Evolutionary conservation across 148 eudicot genomes (phyloP).

Genomic region (Nepenthes gracilis): DNA sequence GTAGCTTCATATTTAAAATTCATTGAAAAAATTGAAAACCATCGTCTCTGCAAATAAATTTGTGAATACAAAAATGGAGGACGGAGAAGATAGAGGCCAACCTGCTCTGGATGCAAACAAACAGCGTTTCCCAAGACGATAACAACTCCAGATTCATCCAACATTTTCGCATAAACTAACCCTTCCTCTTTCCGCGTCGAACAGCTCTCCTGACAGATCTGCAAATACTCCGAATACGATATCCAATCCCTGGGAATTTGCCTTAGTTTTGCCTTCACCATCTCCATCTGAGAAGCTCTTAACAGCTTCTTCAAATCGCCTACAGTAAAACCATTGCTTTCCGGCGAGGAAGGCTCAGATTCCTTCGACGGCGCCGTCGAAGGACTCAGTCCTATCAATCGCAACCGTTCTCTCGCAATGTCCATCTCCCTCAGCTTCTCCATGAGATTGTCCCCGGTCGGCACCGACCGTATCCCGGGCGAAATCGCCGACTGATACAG

Average conservation of each 20-base stretch:
- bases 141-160: conserved; percentile 73
- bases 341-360: conserved; percentile 3
- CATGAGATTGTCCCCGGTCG: conserved; percentile 28
- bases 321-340: conserved; percentile 27
- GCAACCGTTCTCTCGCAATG: conserved; percentile 31
- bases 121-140: conserved; percentile 73
- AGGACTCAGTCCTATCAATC: conserved; percentile 38
- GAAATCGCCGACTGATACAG: conserved; percentile 20
- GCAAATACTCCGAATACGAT: conserved; percentile 34
- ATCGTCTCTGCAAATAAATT: not conserved
- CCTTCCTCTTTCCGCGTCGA: conserved; percentile 35
- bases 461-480: conserved; percentile 18
- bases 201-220: conserved; percentile 32
- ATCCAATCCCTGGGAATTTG: conserved; percentile 28
- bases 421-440: conserved; percentile 51
- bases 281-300: conserved; percentile 44
- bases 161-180: conserved; percentile 36
- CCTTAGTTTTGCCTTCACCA: conserved; percentile 33
- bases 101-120: conserved; percentile 80
- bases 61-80: not conserved
- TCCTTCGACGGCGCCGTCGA: conserved; percentile 7
- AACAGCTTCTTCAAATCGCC: conserved; percentile 57
- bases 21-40: not conserved
- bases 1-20: conserved; percentile 3
- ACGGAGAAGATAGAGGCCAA: conserved; percentile 17